Base-by-base conservation (phyloP, 1,284 basidiomycete genomes). In the Ceratobasidium sp. region DNA sequence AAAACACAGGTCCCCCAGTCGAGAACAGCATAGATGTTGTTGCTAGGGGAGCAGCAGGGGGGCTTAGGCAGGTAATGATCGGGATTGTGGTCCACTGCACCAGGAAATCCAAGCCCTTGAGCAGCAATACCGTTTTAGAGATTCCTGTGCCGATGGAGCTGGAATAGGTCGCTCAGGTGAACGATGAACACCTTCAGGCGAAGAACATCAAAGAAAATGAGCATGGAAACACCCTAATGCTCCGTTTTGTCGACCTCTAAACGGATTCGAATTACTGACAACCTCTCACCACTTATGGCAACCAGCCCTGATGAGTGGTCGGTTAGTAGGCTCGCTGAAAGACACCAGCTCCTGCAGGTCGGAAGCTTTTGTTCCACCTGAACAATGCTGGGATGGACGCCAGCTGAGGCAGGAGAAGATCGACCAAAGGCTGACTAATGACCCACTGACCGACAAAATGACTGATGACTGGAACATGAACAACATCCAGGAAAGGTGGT, bases 61-160 rank as follows among this genome's bases (percentile, higher is more conserved):
- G 5, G 25, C 14, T 70, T 8, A 16, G 56, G 11, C 5, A 25
- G 30, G 30, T 30, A 18, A 36, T 70, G 40, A 21, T 5, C 14
- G 30, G n/a, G 16, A 60, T 60, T n/a, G 33, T 70, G 12, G n/a
- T 70, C 33, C 56, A 56, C 3, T 56, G 67, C 8, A 60, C 54
- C 6, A 30, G 28, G 2, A 59, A 25, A 6, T 70, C 67, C 4
- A 23, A 25, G 28, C 46, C 60, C 56, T 1, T 6, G 11, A 9
- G 9, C 5, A 56, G 67, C 16, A 30, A 51, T 2, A 1, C 36
- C 18, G 16, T 70, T n/a, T 9, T 70, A 28, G 18, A 48, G 2
- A n/a, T n/a, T n/a, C n/a, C 33, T 67, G 1, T 8, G 33, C 9
- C 28, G 38, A 2, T 11, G 33, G 64, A 67, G 64, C 2, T 28